phyloP scores from a whole-genome alignment of 495 filamentous ascomycete genomes.

The Lophiotrema nucula region DNA sequence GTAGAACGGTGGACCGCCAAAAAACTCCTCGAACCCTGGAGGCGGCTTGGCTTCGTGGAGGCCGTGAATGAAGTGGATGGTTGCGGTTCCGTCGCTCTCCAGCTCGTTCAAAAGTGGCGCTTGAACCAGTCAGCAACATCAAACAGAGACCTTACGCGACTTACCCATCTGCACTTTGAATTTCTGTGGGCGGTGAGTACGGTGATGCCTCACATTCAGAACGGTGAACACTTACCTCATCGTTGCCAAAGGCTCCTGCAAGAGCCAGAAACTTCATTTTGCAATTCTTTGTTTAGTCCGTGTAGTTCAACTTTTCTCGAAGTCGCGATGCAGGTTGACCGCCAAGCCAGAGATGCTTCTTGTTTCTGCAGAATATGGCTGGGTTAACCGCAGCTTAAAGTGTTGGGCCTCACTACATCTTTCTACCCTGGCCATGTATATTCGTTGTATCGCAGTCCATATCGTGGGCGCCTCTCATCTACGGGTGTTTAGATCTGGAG shows the following conservation, averaged over 20 bases:
- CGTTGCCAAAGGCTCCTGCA: slow-evolving; percentile 48
- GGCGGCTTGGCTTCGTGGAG: slow-evolving; percentile 50
- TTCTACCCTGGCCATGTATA: not conserved
- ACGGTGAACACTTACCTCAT: slow-evolving; percentile 46
- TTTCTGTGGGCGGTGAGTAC: slow-evolving; percentile 40
- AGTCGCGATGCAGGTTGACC: too few relatives aligned
- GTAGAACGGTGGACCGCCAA: slow-evolving; percentile 51
- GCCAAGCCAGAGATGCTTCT: too few relatives aligned
- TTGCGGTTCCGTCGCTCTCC: slow-evolving; percentile 45
- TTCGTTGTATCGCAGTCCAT: not conserved
- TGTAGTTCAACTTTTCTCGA: not conserved
- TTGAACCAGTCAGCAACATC: slow-evolving; percentile 14
- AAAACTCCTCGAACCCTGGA: slow-evolving; percentile 53
- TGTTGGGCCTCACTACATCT: not conserved
- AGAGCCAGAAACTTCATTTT: slow-evolving; percentile 6
- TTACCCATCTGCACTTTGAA: slow-evolving; percentile 49
- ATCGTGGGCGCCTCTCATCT: not conserved
- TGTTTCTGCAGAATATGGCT: too few relatives aligned
- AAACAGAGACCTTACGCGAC: not conserved
- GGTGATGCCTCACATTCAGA: slow-evolving; percentile 22
- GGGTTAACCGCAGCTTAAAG: too few relatives aligned
- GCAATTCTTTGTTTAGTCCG: not conserved
- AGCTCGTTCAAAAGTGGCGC: slow-evolving; percentile 51
- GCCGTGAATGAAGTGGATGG: slow-evolving; percentile 50
- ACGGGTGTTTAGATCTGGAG: not conserved